Conservation (phyloP, 2,329 filamentous ascomycete genomes). For the Fusarium domesticum region DNA sequence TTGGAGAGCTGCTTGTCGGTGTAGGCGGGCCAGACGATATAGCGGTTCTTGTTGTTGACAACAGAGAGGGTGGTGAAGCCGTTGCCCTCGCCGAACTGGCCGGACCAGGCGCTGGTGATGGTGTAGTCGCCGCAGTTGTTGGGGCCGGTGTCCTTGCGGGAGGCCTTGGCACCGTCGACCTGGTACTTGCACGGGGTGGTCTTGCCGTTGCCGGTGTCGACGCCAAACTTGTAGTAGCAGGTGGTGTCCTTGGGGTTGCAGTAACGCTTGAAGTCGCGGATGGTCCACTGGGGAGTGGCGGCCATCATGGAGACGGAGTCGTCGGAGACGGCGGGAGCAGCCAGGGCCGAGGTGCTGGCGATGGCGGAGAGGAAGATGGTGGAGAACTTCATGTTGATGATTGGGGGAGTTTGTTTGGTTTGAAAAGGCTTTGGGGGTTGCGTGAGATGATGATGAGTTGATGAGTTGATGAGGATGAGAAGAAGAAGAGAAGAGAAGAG, state of each 20-base stretch:
- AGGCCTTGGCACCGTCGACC: constrained; percentile 35
- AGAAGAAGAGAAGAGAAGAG: background rate
- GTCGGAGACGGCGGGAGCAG: constrained; percentile 34
- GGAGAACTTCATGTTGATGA: constrained; percentile 44
- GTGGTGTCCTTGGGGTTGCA: constrained; percentile 39
- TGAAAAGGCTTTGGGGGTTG: constrained; percentile 3
- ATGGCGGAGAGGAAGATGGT: constrained; percentile 37
- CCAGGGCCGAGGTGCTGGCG: constrained; percentile 36
- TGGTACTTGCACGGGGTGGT: constrained; percentile 26
- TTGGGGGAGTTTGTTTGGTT: constrained; percentile 6
- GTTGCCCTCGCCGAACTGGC: constrained; percentile 49
- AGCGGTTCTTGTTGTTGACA: constrained; percentile 40
- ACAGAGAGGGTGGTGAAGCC: constrained; percentile 56
- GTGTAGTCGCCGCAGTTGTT: constrained; percentile 48
- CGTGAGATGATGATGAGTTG: constrained; percentile 1
- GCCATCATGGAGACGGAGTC: constrained; percentile 41
- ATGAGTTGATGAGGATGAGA: constrained; percentile 11
- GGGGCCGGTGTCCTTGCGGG: constrained; percentile 38
- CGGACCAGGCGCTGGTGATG: constrained; percentile 54
- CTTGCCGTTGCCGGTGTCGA: constrained; percentile 43
- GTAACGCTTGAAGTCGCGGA: constrained; percentile 39
- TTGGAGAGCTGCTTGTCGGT: constrained; percentile 48
- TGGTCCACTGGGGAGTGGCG: constrained; percentile 40
- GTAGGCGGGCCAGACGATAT: constrained; percentile 53
- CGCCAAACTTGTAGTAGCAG: constrained; percentile 45